Conservation (phyloP, 768 basidiomycete genomes). For the Panellus pusillus region DNA sequence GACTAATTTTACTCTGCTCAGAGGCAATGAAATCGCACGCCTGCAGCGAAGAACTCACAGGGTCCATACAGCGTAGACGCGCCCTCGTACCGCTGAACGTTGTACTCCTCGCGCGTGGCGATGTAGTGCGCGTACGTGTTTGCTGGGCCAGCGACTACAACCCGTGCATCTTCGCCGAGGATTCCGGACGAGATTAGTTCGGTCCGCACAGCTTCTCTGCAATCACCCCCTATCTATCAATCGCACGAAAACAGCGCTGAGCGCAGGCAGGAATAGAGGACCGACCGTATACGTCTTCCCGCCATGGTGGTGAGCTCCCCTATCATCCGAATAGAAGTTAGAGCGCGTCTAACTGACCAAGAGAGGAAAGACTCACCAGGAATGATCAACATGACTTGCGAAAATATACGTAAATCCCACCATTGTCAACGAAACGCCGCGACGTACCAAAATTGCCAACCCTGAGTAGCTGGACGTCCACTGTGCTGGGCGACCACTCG, state of each 20-base stretch:
- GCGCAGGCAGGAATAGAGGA: background rate
- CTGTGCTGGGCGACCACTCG: constrained; percentile 71
- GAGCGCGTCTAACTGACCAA: background rate
- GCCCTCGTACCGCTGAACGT: constrained; percentile 77
- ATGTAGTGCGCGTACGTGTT: constrained; percentile 80
- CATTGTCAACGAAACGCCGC: background rate
- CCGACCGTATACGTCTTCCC: constrained; percentile 70
- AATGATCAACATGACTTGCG: constrained; percentile 66
- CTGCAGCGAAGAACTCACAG: constrained; percentile 42
- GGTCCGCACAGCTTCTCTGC: constrained; percentile 65
- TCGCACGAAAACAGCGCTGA: too few species aligned
- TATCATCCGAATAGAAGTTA: constrained; percentile 5
- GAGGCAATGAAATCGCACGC: background rate
- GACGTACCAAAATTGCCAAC: constrained; percentile 63
- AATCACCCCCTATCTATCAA: background rate
- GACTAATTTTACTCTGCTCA: constrained; percentile 28
- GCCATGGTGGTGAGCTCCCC: constrained; percentile 83
- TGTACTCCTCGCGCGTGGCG: constrained; percentile 71
- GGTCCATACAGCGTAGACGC: constrained; percentile 78
- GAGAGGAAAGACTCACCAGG: constrained; percentile 32
- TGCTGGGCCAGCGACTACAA: constrained; percentile 77
- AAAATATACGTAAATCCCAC: background rate
- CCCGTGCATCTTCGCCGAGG: constrained; percentile 66
- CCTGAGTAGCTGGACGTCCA: constrained; percentile 76
- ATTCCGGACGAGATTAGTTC: constrained; percentile 63